These are phyloP conservation scores for Cordyceps fumosorosea DNA, from an alignment of 2,329 filamentous ascomycete species.

Conservation along the genomic window DNA sequence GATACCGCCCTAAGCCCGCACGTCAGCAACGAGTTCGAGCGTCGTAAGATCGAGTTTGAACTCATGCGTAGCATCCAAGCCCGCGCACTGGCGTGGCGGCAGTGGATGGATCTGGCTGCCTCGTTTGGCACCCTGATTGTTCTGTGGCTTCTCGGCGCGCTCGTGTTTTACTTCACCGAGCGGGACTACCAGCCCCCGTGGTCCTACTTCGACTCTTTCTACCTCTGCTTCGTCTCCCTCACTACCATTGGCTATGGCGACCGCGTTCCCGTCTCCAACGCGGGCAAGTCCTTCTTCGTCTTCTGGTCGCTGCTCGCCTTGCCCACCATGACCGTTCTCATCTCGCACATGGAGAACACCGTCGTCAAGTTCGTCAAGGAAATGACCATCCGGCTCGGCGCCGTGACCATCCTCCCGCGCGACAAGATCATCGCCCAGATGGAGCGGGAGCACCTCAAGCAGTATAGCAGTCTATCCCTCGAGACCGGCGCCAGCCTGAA, in stretches of 20 bases:
- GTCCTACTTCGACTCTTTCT: slow-evolving; percentile 74
- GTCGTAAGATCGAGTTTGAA: slow-evolving; percentile 64
- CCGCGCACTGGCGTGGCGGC: slow-evolving; percentile 56
- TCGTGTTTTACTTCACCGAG: slow-evolving; percentile 59
- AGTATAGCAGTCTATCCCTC: slow-evolving; percentile 26
- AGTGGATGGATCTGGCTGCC: slow-evolving; percentile 66
- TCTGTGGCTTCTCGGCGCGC: slow-evolving; percentile 75
- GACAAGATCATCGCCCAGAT: slow-evolving; percentile 37
- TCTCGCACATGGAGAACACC: slow-evolving; percentile 78
- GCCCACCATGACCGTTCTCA: slow-evolving; percentile 81
- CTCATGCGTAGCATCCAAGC: slow-evolving; percentile 77
- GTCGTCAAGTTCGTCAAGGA: slow-evolving; percentile 59
- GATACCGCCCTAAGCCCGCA: slow-evolving; percentile 7
- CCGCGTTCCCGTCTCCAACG: slow-evolving; percentile 66
- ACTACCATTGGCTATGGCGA: slow-evolving; percentile 88
- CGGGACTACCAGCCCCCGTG: slow-evolving; percentile 46
- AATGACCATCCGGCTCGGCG: slow-evolving; percentile 48
- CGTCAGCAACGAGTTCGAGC: slow-evolving; percentile 42
- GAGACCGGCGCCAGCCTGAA: not conserved
- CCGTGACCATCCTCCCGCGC: slow-evolving; percentile 54
- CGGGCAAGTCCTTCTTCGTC: slow-evolving; percentile 82
- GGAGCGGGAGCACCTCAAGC: slow-evolving; percentile 35
- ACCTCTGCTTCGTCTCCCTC: slow-evolving; percentile 79
- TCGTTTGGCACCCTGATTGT: slow-evolving; percentile 63
- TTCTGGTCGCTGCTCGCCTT: slow-evolving; percentile 83